Percentiles rank a stretch among this genome's conserved stretches.
Conservation (phyloP, 2,329 filamentous ascomycete species). For the Epichloe baconii region DNA sequence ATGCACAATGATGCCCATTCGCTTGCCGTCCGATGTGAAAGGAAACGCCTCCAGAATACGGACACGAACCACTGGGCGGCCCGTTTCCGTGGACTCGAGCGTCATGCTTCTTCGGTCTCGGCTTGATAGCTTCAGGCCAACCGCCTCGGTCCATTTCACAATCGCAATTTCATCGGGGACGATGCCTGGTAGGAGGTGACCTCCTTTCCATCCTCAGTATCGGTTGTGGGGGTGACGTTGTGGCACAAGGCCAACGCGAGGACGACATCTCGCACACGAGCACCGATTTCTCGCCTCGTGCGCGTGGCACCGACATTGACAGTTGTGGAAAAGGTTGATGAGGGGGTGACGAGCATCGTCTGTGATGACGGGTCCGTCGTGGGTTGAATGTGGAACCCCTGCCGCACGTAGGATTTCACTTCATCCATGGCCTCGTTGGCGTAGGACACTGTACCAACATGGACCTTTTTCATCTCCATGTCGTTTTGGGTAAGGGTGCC, state of each 20-base stretch:
- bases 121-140: constrained; percentile 71
- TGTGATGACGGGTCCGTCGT: constrained; percentile 31
- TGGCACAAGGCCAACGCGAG: constrained; percentile 87
- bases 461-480: constrained; percentile 98
- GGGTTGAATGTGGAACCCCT: constrained; percentile 55
- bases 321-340: constrained; percentile 52
- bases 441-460: constrained; percentile 95
- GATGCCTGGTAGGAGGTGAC: constrained; percentile 89
- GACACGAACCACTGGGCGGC: constrained; percentile 66
- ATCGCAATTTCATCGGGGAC: constrained; percentile 96
- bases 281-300: constrained; percentile 83
- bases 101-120: constrained; percentile 80
- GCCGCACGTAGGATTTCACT: constrained; percentile 71
- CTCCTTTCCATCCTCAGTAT: constrained; percentile 65
- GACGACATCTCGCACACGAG: constrained; percentile 84
- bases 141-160: constrained; percentile 85
- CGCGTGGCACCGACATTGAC: constrained; percentile 55
- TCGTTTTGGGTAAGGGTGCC: constrained; percentile 97
- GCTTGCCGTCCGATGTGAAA: constrained; percentile 93
- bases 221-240: constrained; percentile 77
- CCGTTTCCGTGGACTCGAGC: constrained; percentile 63
- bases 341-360: constrained; percentile 57
- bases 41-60: constrained; percentile 90
- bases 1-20: constrained; percentile 93
- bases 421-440: constrained; percentile 99